Conservation (phyloP, 805 yeast genomes). For the Starmerella apicola region DNA sequence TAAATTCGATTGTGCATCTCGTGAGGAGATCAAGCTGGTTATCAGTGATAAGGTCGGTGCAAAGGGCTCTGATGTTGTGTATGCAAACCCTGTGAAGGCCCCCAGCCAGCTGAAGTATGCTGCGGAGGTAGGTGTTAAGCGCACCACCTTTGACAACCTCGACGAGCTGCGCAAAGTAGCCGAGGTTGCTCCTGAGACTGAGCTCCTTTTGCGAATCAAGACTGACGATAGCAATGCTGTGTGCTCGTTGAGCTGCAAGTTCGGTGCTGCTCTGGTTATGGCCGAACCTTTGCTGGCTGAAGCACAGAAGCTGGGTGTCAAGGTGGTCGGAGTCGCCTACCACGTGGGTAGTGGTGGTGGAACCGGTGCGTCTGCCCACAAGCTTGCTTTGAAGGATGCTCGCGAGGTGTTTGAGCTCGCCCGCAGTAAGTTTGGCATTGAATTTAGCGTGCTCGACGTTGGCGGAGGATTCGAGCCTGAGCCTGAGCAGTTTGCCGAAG, state of each 20-base stretch:
- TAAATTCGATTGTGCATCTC: slow-evolving; percentile 89
- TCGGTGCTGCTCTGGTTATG: slow-evolving; percentile 59
- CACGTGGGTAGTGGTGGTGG: slow-evolving; percentile 92
- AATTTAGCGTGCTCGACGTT: slow-evolving; percentile 55
- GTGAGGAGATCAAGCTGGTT: slow-evolving; percentile 62
- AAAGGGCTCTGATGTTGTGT: slow-evolving; percentile 55
- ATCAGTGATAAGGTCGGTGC: slow-evolving; percentile 37
- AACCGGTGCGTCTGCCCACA: slow-evolving; percentile 56
- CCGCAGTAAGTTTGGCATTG: slow-evolving; percentile 31
- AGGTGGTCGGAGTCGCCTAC: slow-evolving; percentile 78
- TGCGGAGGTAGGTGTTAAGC: slow-evolving; percentile 37
- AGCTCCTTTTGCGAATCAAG: slow-evolving; percentile 62
- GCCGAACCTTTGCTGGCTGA: slow-evolving; percentile 43
- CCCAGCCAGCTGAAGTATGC: slow-evolving; percentile 70
- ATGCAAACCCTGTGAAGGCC: slow-evolving; percentile 93
- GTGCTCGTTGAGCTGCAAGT: slow-evolving; percentile 77
- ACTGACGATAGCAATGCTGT: slow-evolving; percentile 84
- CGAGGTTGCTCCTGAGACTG: slow-evolving; percentile 54
- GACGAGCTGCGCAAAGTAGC: slow-evolving; percentile 72
- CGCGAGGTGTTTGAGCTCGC: slow-evolving; percentile 54
- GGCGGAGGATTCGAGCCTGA: slow-evolving; percentile 83
- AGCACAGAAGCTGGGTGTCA: slow-evolving; percentile 50
- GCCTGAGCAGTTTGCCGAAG: slow-evolving; percentile 45
- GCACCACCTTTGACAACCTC: slow-evolving; percentile 81
- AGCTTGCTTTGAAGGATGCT: slow-evolving; percentile 38